Conservation (phyloP, 805 yeast species). For the Pichia cabralensis region DNA sequence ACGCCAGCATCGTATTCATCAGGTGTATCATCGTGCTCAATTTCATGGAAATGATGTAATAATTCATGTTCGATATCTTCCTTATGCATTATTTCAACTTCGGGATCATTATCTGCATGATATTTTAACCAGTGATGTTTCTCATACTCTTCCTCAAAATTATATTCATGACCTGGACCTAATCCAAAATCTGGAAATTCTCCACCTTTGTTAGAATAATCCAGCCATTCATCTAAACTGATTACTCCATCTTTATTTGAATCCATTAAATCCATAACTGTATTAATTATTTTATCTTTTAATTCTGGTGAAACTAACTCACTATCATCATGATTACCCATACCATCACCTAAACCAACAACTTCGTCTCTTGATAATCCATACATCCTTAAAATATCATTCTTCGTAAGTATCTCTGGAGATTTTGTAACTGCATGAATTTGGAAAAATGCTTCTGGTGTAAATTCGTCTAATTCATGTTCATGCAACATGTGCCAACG, state of each 20-base stretch:
- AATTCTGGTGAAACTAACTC: slow-evolving; percentile 47
- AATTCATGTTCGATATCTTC: slow-evolving; percentile 87
- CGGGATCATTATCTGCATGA: slow-evolving; percentile 73
- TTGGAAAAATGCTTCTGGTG: slow-evolving; percentile 59
- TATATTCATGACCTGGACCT: slow-evolving; percentile 83
- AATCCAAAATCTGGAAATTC: slow-evolving; percentile 85
- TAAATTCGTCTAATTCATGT: slow-evolving; percentile 42
- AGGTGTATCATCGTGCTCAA: slow-evolving; percentile 43
- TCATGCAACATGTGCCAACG: slow-evolving; percentile 88
- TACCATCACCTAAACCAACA: slow-evolving; percentile 84
- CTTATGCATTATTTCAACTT: slow-evolving; percentile 66
- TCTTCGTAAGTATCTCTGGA: slow-evolving; percentile 33
- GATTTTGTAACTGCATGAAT: slow-evolving; percentile 63
- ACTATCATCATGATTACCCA: slow-evolving; percentile 67
- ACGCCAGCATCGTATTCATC: slow-evolving; percentile 8
- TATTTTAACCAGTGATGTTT: slow-evolving; percentile 88
- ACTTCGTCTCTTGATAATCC: slow-evolving; percentile 66
- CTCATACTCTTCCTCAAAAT: slow-evolving; percentile 88
- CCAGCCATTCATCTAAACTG: slow-evolving; percentile 59
- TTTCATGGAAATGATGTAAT: slow-evolving; percentile 77
- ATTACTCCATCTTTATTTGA: slow-evolving; percentile 55
- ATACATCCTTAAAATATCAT: slow-evolving; percentile 69
- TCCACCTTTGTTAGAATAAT: slow-evolving; percentile 51
- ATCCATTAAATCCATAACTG: slow-evolving; percentile 55
- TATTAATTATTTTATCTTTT: slow-evolving; percentile 42